Percentiles rank a stretch among this genome's conserved stretches.
Evolutionary conservation across 306 rosid species (phyloP).

Genomic region (Cucumis melo): DNA sequence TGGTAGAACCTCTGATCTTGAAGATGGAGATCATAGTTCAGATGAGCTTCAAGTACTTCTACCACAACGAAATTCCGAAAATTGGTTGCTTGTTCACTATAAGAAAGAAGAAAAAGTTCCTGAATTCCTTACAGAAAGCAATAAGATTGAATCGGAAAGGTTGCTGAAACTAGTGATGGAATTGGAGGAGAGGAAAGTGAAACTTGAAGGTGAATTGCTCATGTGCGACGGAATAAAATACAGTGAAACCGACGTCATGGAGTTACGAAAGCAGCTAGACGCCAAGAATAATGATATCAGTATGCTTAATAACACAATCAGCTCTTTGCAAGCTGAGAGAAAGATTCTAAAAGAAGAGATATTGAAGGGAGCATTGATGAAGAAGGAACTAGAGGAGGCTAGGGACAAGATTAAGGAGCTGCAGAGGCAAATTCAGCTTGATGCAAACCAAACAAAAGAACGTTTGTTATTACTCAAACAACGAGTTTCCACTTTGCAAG

Average conservation of each 20-base stretch:
- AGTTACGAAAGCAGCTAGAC: constrained; percentile 61
- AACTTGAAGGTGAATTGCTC: constrained; percentile 80
- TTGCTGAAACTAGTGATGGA: constrained; percentile 52
- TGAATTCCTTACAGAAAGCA: constrained; percentile 57
- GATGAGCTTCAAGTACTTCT: constrained; percentile 68
- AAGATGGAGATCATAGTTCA: constrained; percentile 44
- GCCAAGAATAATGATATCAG: constrained; percentile 61
- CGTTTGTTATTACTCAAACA: constrained; percentile 85
- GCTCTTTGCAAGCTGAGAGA: constrained; percentile 75
- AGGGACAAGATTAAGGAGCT: constrained; percentile 82
- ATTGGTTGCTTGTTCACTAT: constrained; percentile 27
- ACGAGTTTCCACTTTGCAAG: constrained; percentile 68
- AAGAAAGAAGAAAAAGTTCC: constrained; percentile 30
- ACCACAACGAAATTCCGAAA: constrained; percentile 67
- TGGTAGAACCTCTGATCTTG: constrained; percentile 22
- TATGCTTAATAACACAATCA: constrained; percentile 69
- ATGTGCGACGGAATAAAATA: constrained; percentile 79
- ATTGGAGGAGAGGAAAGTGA: constrained; percentile 90
- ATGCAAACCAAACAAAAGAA: constrained; percentile 77
- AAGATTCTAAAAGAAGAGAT: constrained; percentile 74
- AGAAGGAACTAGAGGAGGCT: constrained; percentile 68
- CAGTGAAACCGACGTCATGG: constrained; percentile 55
- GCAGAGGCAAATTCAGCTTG: constrained; percentile 84
- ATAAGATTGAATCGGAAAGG: constrained; percentile 58
- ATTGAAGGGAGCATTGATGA: constrained; percentile 34